phyloP scores from a whole-genome alignment of 345 rosid genomes.

The Durio zibethinus region DNA sequence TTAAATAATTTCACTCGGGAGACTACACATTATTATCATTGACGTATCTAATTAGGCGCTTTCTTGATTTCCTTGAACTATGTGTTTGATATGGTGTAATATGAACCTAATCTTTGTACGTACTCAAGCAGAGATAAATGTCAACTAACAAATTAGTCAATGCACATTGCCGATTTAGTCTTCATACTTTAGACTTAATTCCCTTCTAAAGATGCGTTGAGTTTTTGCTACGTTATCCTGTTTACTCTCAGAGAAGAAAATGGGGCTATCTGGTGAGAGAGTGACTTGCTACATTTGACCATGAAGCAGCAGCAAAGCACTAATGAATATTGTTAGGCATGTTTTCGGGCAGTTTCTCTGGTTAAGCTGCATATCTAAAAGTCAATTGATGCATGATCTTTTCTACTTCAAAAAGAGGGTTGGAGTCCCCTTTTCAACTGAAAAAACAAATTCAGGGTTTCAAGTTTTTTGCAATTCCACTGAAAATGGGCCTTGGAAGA shows the following conservation, averaged over 20 bases:
- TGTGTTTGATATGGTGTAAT: conserved; percentile 26
- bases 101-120: conserved; percentile 40
- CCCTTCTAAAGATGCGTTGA: not conserved
- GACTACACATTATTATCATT: not conserved
- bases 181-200: not conserved
- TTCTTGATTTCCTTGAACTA: conserved; percentile 24
- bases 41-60: conserved; percentile 14
- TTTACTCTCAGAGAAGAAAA: not conserved
- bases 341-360: too few relatives aligned
- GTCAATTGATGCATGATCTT: not conserved
- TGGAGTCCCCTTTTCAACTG: too few relatives aligned
- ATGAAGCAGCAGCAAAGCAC: not conserved
- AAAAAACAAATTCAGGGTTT: too few relatives aligned
- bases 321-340: too few relatives aligned
- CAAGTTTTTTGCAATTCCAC: too few relatives aligned
- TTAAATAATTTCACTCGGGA: not conserved
- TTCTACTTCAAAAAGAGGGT: not conserved
- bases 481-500: not conserved
- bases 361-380: not conserved
- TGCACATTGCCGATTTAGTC: not conserved
- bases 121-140: not conserved
- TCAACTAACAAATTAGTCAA: conserved; percentile 11
- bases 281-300: not conserved
- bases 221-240: not conserved
- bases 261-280: not conserved